Percentiles rank a stretch among this genome's conserved stretches.
These are phyloP conservation scores for Madurella fahalii DNA, from an alignment of 2,329 filamentous ascomycete species.

Conservation along the genomic window DNA sequence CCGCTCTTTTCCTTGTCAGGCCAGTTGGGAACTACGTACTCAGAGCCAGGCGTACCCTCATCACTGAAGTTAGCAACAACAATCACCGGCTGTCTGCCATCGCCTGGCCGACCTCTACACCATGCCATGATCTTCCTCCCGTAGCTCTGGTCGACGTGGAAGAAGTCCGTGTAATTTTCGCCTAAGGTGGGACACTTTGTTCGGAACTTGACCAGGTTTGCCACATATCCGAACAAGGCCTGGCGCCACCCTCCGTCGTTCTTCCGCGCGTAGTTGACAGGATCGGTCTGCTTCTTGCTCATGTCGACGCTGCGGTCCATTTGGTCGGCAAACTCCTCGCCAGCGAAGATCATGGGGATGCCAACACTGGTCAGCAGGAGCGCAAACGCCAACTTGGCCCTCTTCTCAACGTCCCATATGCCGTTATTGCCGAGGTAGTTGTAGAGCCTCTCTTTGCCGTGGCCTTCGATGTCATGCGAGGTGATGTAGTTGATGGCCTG, in stretches of 20 bases:
- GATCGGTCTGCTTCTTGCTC: constrained; percentile 26
- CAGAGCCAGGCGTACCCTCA: constrained; percentile 18
- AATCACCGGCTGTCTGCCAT: constrained; percentile 14
- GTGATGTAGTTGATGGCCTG: constrained; percentile 29
- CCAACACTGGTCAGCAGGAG: constrained; percentile 26
- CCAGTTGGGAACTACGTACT: constrained; percentile 26
- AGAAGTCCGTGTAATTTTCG: constrained; percentile 24
- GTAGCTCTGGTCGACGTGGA: constrained; percentile 21
- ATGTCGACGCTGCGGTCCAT: constrained; percentile 25
- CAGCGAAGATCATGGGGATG: constrained; percentile 29
- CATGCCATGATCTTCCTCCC: constrained; percentile 25
- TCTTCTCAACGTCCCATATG: constrained; percentile 19
- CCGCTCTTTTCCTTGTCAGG: constrained; percentile 14
- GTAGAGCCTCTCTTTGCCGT: constrained; percentile 25
- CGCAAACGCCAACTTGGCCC: constrained; percentile 24
- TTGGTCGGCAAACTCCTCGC: constrained; percentile 29
- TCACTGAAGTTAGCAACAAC: constrained; percentile 26
- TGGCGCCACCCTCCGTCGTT: constrained; percentile 24
- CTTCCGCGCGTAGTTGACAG: constrained; percentile 26
- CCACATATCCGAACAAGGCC: constrained; percentile 24
- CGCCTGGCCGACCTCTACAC: constrained; percentile 12
- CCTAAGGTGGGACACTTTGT: constrained; percentile 25
- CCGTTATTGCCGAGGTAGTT: constrained; percentile 22
- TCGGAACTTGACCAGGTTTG: constrained; percentile 21
- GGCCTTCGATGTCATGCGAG: constrained; percentile 28